Base-by-base conservation (phyloP, 2,329 filamentous ascomycete species). In the Colletotrichum navitas region DNA sequence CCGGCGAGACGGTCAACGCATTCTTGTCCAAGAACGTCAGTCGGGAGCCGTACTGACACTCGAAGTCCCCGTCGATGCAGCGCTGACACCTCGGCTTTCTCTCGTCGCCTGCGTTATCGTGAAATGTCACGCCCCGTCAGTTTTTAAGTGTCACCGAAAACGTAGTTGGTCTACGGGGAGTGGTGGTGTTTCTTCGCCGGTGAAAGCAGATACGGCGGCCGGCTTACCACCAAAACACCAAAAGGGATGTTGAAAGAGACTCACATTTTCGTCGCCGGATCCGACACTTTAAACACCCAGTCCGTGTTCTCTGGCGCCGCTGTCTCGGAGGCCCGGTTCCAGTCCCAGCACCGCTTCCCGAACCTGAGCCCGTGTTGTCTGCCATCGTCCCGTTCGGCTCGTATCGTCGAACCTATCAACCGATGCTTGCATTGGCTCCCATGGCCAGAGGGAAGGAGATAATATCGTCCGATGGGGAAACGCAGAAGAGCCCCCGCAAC, bases 21-120 rank as follows among this genome's bases (percentile, higher is more conserved):
- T 87, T 87, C 75, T 86, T 86, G 10, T 82, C 80, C 2, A 87
- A 75, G 73, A 88, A 87, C 0, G 83, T 85, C 51, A 87, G 78
- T 24, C 82, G 79, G 3, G 83, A 80, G 14, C 84, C 84, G 74
- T 87, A 88, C 45, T 82, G 81, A 76, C 86, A 88, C 52, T 84
- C 80, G 39, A 86, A 82, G 11, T 81, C 81, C 43, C 85, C 83
- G 1, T 81, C 79, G 21, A 81, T 76, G 69, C 86, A 88, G 73
- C 85, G 84, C 54, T 81, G 82, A 54, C 86, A 88, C 3, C 77
- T 76, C 5, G 86, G 86, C 73, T 85, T 87, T 18, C 78, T 78
- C 77, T 88, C 86, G 69, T 88, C 86, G 71, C 86, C 85, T 87
- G 67, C 26, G n/a, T 12, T 36, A n/a, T 29, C 32, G 16, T 18